phyloP scores from a whole-genome alignment of 2,329 filamentous ascomycete genomes.

The Colletotrichum cordylinicola region DNA sequence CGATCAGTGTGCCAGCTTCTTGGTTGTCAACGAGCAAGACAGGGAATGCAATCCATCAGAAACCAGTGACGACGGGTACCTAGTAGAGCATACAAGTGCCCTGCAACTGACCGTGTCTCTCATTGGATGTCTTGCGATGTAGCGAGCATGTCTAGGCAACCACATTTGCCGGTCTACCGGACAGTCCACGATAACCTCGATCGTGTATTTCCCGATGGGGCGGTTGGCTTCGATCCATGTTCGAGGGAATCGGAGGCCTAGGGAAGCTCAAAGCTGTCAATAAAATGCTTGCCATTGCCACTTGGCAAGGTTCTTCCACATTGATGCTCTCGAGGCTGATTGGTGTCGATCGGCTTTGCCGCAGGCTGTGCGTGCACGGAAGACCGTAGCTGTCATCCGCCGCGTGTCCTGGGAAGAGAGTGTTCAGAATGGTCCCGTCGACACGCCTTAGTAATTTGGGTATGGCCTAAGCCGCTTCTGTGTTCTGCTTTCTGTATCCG shows the following conservation, averaged over 20 bases:
- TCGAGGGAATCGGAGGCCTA: not conserved
- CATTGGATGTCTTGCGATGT: not conserved
- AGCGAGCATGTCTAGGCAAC: not conserved
- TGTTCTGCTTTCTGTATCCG: not conserved
- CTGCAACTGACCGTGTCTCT: not conserved
- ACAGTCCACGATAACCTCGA: not conserved
- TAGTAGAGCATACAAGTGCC: not conserved
- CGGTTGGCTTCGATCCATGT: not conserved
- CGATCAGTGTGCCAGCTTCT: not conserved
- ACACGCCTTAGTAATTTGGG: not conserved
- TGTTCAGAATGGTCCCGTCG: not conserved
- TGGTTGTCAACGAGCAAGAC: not conserved
- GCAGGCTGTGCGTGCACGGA: not conserved
- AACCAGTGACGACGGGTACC: not conserved
- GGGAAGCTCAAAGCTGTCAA: not conserved
- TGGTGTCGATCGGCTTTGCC: not conserved
- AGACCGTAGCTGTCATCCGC: not conserved
- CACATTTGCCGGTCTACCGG: not conserved
- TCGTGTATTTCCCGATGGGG: not conserved
- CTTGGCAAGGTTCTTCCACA: not conserved
- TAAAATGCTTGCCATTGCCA: not conserved
- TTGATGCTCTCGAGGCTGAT: not conserved
- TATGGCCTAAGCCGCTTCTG: not conserved
- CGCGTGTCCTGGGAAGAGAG: not conserved
- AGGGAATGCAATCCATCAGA: not conserved